A percentile compares a stretch with the other conserved stretches of the same genome.
Evolutionary conservation across 441 rosid genomes (phyloP).

Genomic region (Mallotus japonicus): DNA sequence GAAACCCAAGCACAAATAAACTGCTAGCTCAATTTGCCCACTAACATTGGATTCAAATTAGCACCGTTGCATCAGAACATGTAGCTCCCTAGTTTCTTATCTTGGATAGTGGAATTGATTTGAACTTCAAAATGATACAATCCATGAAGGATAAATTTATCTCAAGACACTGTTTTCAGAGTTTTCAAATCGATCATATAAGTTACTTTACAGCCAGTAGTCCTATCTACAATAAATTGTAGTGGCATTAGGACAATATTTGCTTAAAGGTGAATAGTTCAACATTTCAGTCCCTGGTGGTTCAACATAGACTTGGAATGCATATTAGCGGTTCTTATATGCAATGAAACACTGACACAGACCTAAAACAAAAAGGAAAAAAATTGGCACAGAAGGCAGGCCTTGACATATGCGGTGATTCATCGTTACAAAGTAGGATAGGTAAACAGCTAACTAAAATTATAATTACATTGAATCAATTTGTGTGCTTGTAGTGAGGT

Average conservation of each 20-base stretch:
- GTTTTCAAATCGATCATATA: neutral
- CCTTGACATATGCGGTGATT: neutral
- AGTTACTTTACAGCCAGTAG: neutral
- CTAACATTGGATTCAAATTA: too few species aligned
- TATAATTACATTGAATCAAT: neutral
- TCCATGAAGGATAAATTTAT: neutral
- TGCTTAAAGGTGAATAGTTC: neutral
- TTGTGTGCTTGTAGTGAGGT: neutral
- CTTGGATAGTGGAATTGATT: neutral
- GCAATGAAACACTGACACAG: neutral
- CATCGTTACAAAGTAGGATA: too few species aligned
- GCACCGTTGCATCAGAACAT: too few species aligned
- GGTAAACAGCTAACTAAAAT: too few species aligned
- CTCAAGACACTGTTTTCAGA: neutral
- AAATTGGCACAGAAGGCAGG: neutral
- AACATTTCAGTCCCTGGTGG: neutral
- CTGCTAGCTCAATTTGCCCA: neutral
- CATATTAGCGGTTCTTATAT: neutral
- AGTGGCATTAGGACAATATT: neutral
- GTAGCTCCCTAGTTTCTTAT: too few species aligned
- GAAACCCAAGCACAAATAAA: neutral
- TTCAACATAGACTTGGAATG: neutral
- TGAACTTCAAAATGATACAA: neutral
- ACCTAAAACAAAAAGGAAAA: neutral
- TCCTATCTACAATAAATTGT: neutral